Evolutionary conservation across 2,329 filamentous ascomycete species (phyloP), one percentile per base, ranked within the genome.

Genomic region (Neonectria neomacrospora): DNA sequence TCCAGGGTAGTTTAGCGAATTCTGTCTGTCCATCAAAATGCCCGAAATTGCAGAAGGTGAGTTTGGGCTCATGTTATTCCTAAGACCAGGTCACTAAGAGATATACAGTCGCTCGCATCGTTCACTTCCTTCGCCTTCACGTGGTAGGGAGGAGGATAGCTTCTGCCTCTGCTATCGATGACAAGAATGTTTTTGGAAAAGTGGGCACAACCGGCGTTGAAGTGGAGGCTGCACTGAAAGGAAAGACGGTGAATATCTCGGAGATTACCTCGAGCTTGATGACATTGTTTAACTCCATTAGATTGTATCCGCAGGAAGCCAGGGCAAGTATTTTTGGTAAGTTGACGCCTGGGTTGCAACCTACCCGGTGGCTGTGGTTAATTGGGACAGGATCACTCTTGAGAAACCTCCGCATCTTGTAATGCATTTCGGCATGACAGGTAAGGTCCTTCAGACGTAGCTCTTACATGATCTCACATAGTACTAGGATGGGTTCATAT

Each of bases 281-380:
- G 42, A 23, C 32, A 39, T 16, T 16, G 10, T 37, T 53, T 66
- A 51, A 66, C 51, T 12, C 22, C 10, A 44, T 7, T 52, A 83
- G 82, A 88, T 89, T 3, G 63, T 87, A 9, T 84, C 82, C 57
- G 92, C 91, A 4, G 92, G 91, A 4, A 93, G 91, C 63, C 96
- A 97, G 76, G 96, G 96, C 10, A 99, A 98, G 85, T 98, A 98
- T 76, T 98, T 99, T 77, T 99, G 96, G 89, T 87, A 71, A 63
- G 79, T 23, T 65, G 32, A 8, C 5, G 10, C 20, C 34, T 9
- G 23, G 23, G 23, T 7, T 16, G n/a, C 8, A 18, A 11, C 4
- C n/a, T 11, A 4, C 14, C 34, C 16, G 14, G 9, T 5, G 11
- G 7, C 18, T 26, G 18, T 44, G 34, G 47, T 51, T 58, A 5